Evolutionary conservation across 2,329 filamentous ascomycete species (phyloP).

Genomic region (Penicillium sp.): DNA sequence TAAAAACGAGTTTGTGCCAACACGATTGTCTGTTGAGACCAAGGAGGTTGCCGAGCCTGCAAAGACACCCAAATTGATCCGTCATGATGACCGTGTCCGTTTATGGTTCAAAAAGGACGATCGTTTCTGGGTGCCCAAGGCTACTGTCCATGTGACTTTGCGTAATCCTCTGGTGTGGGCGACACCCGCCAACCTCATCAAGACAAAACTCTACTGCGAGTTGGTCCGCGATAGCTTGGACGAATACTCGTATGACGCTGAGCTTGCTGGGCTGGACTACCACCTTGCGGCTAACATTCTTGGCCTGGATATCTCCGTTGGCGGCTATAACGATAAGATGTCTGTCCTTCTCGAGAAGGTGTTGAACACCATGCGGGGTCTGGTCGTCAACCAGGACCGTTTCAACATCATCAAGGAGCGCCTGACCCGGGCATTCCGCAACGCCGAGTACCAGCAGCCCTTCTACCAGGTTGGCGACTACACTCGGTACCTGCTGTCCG

Average conservation of each 20-base stretch:
- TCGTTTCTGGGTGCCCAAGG: constrained; percentile 96
- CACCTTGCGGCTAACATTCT: constrained; percentile 71
- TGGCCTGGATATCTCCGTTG: constrained; percentile 77
- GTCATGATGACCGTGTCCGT: constrained; percentile 77
- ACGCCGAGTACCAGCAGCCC: constrained; percentile 85
- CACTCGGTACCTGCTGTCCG: constrained; percentile 76
- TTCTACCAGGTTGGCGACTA: constrained; percentile 87
- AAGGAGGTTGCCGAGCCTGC: constrained; percentile 79
- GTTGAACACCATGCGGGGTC: constrained; percentile 77
- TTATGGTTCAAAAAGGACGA: constrained; percentile 99
- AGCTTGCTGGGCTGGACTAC: constrained; percentile 87
- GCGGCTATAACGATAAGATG: constrained; percentile 96
- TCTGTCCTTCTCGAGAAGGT: constrained; percentile 88
- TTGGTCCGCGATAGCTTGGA: constrained; percentile 85
- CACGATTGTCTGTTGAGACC: constrained; percentile 90
- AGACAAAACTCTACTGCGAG: constrained; percentile 78
- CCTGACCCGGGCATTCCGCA: constrained; percentile 73
- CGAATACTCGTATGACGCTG: constrained; percentile 94
- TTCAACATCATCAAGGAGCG: constrained; percentile 93
- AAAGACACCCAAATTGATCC: constrained; percentile 76
- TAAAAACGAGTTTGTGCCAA: constrained; percentile 94
- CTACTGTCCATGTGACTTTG: constrained; percentile 79
- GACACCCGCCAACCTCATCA: constrained; percentile 76
- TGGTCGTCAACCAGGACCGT: constrained; percentile 81
- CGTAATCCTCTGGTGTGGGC: constrained; percentile 78